These are phyloP conservation scores for Penicillium crystallinum DNA, from an alignment of 495 filamentous ascomycete genomes.

Conservation along the genomic window DNA sequence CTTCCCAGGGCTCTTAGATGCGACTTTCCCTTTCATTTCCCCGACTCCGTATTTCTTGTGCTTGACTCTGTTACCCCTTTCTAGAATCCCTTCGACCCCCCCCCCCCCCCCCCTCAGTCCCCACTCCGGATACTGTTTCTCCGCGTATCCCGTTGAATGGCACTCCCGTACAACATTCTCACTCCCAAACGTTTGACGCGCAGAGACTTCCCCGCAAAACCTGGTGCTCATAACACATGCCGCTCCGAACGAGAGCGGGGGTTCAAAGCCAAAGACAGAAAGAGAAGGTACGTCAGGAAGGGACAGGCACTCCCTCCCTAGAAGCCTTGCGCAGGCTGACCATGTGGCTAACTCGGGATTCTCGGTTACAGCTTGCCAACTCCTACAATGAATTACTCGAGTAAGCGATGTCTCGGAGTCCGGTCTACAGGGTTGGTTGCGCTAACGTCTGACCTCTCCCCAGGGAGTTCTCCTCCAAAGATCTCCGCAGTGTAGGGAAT, in stretches of 20 bases:
- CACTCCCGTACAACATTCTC: constrained; percentile 12
- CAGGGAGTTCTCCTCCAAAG: constrained; percentile 92
- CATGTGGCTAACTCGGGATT: constrained; percentile 17
- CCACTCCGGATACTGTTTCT: constrained; percentile 1
- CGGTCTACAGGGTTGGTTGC: not conserved
- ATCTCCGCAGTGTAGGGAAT: constrained; percentile 87
- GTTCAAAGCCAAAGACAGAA: constrained; percentile 88
- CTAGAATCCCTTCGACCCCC: not conserved
- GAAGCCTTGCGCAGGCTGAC: constrained; percentile 2
- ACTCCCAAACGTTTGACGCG: constrained; percentile 17
- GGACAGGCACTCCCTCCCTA: not conserved
- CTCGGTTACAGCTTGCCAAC: constrained; percentile 69
- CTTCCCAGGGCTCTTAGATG: constrained; percentile 6
- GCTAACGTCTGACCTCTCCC: constrained; percentile 14
- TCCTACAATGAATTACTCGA: constrained; percentile 94
- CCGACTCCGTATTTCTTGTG: not conserved
- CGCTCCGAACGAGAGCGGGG: constrained; percentile 74
- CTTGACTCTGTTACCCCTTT: not conserved
- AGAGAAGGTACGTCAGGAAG: constrained; percentile 65
- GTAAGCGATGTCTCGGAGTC: constrained; percentile 47
- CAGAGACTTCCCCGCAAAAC: constrained; percentile 23
- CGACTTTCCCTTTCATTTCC: not conserved
- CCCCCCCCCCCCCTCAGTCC: no score
- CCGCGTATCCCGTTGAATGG: constrained; percentile 22
- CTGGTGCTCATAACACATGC: constrained; percentile 46